Conservation (phyloP, 2,329 filamentous ascomycete species). For the Hymenoscyphus fructigenus region DNA sequence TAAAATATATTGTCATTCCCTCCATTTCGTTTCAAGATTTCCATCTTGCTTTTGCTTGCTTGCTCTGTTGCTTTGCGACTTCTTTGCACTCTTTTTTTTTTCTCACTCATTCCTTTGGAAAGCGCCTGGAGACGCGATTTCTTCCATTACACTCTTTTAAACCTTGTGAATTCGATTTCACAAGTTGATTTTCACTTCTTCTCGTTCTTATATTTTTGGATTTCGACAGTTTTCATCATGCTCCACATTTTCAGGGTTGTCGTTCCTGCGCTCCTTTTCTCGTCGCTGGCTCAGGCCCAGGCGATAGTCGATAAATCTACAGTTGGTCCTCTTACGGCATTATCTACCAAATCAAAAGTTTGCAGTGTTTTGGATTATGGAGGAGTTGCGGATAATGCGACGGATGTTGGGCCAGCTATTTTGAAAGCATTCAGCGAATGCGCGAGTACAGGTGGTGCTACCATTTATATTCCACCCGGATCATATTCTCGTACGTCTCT, state of each 20-base stretch:
- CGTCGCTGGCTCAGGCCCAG: conserved; percentile 14
- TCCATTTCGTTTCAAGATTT: not conserved
- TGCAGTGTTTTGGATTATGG: conserved; percentile 39
- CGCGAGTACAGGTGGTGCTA: conserved; percentile 27
- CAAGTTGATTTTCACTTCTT: not conserved
- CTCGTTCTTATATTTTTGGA: not conserved
- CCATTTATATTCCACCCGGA: conserved; percentile 23
- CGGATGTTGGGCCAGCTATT: conserved; percentile 36
- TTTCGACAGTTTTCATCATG: conserved; percentile 15
- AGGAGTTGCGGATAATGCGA: conserved; percentile 35
- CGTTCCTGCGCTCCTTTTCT: conserved; percentile 16
- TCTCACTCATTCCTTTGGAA: conserved; percentile 3
- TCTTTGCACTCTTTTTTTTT: not conserved
- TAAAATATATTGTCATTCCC: not conserved
- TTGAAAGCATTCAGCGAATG: conserved; percentile 33
- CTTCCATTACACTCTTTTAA: conserved; percentile 18
- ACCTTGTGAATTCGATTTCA: not conserved
- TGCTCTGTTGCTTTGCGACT: not conserved
- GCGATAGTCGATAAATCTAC: conserved; percentile 17
- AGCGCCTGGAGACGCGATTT: conserved; percentile 22
- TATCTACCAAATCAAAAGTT: conserved; percentile 31
- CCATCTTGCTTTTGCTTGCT: not conserved
- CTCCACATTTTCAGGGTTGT: conserved; percentile 12
- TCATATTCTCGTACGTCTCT: conserved; percentile 18
- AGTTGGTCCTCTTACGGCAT: conserved; percentile 34